These are phyloP conservation scores for Saccharum spontaneum DNA, from an alignment of 176 grass and related monocot species.

Conservation along the genomic window DNA sequence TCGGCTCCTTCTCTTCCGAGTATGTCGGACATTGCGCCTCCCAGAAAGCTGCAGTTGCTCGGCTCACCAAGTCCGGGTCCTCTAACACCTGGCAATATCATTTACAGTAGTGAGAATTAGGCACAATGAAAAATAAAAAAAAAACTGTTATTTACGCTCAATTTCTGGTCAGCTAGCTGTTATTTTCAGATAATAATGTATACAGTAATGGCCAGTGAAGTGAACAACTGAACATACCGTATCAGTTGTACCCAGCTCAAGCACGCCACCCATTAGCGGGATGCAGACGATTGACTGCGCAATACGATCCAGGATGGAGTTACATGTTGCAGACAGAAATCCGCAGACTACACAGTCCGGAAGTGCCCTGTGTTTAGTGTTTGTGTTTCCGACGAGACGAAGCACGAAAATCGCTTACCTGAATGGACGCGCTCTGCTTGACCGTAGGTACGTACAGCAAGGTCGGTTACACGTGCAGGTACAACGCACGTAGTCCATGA, in stretches of 20 bases:
- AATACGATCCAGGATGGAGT: background rate
- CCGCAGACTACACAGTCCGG: background rate
- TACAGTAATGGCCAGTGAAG: background rate
- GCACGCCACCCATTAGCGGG: conserved; percentile 70
- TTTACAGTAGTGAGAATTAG: background rate
- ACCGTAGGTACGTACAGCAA: background rate
- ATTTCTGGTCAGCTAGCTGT: background rate
- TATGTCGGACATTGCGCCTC: conserved; percentile 37
- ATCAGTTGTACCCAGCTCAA: conserved; percentile 81
- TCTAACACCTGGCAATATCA: conserved; percentile 53
- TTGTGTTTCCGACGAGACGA: background rate
- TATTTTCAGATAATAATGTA: background rate
- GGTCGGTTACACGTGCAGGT: background rate
- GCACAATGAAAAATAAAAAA: no score
- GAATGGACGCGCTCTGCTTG: conserved; percentile 57
- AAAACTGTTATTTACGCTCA: no score
- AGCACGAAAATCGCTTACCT: conserved; percentile 37
- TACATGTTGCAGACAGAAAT: background rate
- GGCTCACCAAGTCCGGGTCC: conserved; percentile 42
- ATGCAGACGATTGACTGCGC: conserved; percentile 70
- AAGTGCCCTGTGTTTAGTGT: background rate
- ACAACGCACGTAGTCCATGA: background rate
- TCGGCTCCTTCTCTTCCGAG: conserved; percentile 13
- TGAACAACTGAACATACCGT: conserved; percentile 28
- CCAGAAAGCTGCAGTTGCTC: conserved; percentile 52